Evolutionary conservation across 2,329 filamentous ascomycete species (phyloP).

Genomic region (Raffaelea deltoideospora): DNA sequence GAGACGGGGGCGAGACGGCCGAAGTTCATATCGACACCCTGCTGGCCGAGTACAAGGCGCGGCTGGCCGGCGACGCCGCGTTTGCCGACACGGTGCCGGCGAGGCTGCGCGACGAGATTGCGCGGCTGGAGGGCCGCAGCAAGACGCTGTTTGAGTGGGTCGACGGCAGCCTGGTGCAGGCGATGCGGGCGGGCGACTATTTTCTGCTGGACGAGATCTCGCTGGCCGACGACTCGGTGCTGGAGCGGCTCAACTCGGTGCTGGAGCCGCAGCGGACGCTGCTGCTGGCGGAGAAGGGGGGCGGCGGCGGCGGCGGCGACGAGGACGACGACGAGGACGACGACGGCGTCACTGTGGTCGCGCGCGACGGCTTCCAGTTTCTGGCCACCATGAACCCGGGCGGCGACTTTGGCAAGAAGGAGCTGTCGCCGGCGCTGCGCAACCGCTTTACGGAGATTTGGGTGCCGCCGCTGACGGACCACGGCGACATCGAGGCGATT

Average conservation of each 20-base stretch:
- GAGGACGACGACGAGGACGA: constrained; percentile 47
- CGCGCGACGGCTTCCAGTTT: constrained; percentile 74
- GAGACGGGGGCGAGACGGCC: constrained; percentile 14
- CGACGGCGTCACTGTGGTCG: constrained; percentile 64
- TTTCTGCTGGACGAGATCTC: constrained; percentile 98
- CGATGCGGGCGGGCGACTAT: constrained; percentile 79
- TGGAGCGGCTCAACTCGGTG: constrained; percentile 92
- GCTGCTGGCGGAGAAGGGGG: constrained; percentile 84
- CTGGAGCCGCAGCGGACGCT: constrained; percentile 78
- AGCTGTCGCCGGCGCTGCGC: constrained; percentile 83
- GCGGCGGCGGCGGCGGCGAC: constrained; percentile 39
- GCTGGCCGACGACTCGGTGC: constrained; percentile 88
- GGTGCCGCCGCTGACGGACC: constrained; percentile 78
- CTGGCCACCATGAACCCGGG: constrained; percentile 98
- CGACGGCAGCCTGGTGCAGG: constrained; percentile 82
- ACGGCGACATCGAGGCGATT: constrained; percentile 78
- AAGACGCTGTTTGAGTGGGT: constrained; percentile 93
- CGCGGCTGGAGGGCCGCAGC: constrained; percentile 40
- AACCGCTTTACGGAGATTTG: constrained; percentile 99
- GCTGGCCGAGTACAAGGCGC: constrained; percentile 40
- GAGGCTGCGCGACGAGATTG: constrained; percentile 30
- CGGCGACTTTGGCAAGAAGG: constrained; percentile 95
- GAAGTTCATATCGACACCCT: constrained; percentile 36
- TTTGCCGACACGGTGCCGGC: constrained; percentile 34
- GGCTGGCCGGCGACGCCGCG: constrained; percentile 27